These are phyloP conservation scores for Orbilia quercus DNA, from an alignment of 2,329 filamentous ascomycete genomes.

Conservation along the genomic window DNA sequence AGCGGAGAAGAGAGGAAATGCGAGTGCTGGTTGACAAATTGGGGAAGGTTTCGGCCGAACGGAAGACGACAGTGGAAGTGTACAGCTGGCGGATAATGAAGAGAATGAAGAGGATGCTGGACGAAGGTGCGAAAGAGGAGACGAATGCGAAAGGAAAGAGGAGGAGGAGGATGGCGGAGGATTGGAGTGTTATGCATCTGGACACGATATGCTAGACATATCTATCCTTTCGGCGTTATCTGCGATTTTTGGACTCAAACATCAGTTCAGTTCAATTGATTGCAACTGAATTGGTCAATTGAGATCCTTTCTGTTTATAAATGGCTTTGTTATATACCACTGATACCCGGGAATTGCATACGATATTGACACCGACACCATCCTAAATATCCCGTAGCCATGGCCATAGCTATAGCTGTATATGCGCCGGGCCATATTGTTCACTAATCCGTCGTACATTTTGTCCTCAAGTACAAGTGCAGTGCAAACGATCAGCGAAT, in stretches of 20 bases:
- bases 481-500: constrained; percentile 26
- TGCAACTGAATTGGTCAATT: too few relatives aligned
- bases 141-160: background rate
- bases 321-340: background rate
- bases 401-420: too few relatives aligned
- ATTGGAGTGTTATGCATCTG: constrained; percentile 52
- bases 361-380: background rate
- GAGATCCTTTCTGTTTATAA: too few relatives aligned
- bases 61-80: constrained; percentile 35
- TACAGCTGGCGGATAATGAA: constrained; percentile 56
- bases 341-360: background rate
- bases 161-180: constrained; percentile 29
- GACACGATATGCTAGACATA: constrained; percentile 36
- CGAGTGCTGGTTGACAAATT: constrained; percentile 19
- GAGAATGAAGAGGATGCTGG: constrained; percentile 38
- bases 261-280: too few relatives aligned
- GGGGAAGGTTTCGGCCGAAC: constrained; percentile 1
- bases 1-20: constrained; percentile 39
- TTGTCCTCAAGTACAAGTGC: constrained; percentile 1
- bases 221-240: constrained; percentile 12
- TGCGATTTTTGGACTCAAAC: constrained; percentile 6
- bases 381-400: background rate
- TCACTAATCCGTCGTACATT: constrained; percentile 2
- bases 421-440: constrained; percentile 3
- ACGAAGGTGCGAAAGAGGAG: constrained; percentile 2